These are phyloP conservation scores for Boehmeria nivea DNA, from an alignment of 306 rosid genomes.

Conservation along the genomic window DNA sequence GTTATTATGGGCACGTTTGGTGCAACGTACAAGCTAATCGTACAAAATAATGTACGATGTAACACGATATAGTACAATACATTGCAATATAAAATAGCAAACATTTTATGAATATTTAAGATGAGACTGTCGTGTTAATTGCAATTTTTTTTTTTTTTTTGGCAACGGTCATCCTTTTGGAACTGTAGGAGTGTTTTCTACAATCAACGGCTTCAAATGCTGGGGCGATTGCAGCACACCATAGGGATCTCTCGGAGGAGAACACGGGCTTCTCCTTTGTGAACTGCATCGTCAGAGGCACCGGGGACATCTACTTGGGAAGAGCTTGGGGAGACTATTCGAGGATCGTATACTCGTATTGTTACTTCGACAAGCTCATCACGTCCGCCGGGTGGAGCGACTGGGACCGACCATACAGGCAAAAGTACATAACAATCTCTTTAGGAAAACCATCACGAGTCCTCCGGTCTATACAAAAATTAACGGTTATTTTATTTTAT, in stretches of 20 bases:
- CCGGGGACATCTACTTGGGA: conserved; percentile 57
- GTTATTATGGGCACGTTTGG: no score
- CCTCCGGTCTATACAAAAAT: background rate
- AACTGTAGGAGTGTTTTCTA: conserved; percentile 54
- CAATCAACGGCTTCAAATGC: conserved; percentile 42
- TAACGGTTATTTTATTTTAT: background rate
- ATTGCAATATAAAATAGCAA: no score
- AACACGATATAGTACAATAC: no score
- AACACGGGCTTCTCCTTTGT: conserved; percentile 77
- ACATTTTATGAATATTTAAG: no score
- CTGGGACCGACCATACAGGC: conserved; percentile 68
- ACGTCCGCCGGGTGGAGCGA: conserved; percentile 69
- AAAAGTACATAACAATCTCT: conserved; percentile 31
- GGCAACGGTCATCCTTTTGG: no score
- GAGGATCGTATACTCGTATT: conserved; percentile 60
- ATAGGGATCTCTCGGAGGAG: conserved; percentile 42
- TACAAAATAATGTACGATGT: no score
- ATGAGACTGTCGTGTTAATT: no score
- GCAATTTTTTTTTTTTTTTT: background rate
- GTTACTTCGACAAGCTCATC: conserved; percentile 50
- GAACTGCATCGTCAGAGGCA: conserved; percentile 55
- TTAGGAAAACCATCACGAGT: no score
- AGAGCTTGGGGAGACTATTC: conserved; percentile 92
- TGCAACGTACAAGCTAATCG: no score
- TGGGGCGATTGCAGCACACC: conserved; percentile 95